Base-by-base conservation (phyloP, 805 yeast genomes). In the Torulaspora delbrueckii region DNA sequence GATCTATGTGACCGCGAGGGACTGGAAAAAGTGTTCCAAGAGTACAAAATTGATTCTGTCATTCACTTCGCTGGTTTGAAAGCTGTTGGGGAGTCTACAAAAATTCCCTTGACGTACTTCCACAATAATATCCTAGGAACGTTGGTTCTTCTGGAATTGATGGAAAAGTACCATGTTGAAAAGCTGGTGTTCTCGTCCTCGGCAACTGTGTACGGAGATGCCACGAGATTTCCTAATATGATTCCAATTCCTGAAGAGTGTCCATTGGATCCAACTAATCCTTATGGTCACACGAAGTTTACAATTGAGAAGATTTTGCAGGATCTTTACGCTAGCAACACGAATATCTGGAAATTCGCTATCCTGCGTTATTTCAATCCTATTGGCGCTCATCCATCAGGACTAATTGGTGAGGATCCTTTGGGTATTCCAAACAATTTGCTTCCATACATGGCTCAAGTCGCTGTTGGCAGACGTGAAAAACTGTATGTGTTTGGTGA, bases 321-420 rank as follows among this genome's bases (percentile, higher is more conserved):
- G 27, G 89, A 82, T 59, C 64, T 78, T 22, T 69, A 77, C 55
- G 55, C 65, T 4, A 72, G 80, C 36, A 74, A 75, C 22, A 49
- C 45, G 14, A 47, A 52, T 7, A 22, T 36, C 2, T 77, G 80
- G 80, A 68, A 69, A 34, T 65, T 73, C 31, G 91, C 89, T 3
- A 72, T 84, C 42, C 69, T 86, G 57, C 75, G 93, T 46, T 86
- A 85, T 66, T 86, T 85, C 71, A 85, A 86, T 59, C 93, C 95
- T 28, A 83, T 84, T 53, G 95, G 95, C 31, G 91, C 93, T n/a
- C 95, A 86, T 60, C 86, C 90, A 3, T 78, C 87, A 1, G 93
- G 93, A 9, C 66, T 79, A 27, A 72, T 86, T 48, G 95, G 95
- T 31, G 95, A 86, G 59, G 90, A 85, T 61, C 90, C 90, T 5